These are phyloP conservation scores for Vaccinium vitisidaea DNA, from an alignment of 148 eudicot genomes.

Conservation along the genomic window DNA sequence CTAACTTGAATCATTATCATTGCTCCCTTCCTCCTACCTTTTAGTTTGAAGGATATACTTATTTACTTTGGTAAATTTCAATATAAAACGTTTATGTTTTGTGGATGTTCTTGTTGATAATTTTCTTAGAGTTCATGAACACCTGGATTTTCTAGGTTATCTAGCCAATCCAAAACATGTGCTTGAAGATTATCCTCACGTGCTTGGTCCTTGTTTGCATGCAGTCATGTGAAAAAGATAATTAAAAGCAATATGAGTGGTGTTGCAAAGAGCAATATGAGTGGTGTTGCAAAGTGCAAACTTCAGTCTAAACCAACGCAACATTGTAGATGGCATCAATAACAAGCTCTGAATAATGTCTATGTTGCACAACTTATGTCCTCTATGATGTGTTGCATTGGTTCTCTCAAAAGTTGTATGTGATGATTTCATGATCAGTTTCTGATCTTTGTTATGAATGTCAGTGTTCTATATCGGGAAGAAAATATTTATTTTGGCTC, in stretches of 20 bases:
- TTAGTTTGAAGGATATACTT: neutral
- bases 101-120: neutral
- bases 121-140: conserved; percentile 1
- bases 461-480: neutral
- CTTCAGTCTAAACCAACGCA: neutral
- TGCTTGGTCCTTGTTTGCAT: neutral
- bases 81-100: neutral
- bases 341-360: neutral
- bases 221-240: neutral
- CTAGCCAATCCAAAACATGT: neutral
- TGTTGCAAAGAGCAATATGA: neutral
- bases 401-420: neutral
- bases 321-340: neutral
- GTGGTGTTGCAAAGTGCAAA: neutral
- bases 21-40: neutral
- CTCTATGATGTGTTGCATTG: conserved; percentile 8
- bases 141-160: neutral
- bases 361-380: neutral
- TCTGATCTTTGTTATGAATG: neutral
- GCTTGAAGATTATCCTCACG: neutral
- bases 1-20: neutral
- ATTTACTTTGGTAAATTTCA: neutral
- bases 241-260: neutral
- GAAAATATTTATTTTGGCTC: neutral
- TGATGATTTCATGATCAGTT: neutral